Evolutionary conservation across 306 rosid genomes (phyloP).

Genomic region (Rosa multiflora): DNA sequence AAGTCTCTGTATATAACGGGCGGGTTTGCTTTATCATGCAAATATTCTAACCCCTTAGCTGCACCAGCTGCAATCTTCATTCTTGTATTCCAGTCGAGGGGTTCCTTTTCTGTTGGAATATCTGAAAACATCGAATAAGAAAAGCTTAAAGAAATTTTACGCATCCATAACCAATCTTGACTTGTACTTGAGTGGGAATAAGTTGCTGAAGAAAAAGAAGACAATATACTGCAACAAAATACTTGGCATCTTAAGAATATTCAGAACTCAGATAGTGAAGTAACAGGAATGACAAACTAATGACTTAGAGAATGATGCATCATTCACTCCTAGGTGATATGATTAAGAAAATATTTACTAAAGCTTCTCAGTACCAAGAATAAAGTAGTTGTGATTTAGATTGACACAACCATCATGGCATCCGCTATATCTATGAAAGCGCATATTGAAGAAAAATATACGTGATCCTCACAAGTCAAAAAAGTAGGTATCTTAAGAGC

Average conservation of each 20-base stretch:
- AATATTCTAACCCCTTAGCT: constrained; percentile 83
- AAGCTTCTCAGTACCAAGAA: not conserved
- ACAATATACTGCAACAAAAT: not conserved
- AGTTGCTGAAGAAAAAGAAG: constrained; percentile 9
- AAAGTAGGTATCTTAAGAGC: not conserved
- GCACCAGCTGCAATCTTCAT: constrained; percentile 85
- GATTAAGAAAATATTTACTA: not conserved
- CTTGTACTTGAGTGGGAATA: not conserved
- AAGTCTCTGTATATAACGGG: constrained; percentile 81
- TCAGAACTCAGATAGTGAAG: not conserved
- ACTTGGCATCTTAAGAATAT: not conserved
- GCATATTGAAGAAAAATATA: not conserved
- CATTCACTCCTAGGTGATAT: not conserved
- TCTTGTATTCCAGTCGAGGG: constrained; percentile 88
- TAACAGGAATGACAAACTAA: not conserved
- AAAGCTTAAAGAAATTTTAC: constrained; percentile 1
- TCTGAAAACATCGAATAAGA: constrained; percentile 45
- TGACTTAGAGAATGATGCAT: not conserved
- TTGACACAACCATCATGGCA: not conserved
- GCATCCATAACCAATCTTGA: not conserved
- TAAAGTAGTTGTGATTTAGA: not conserved
- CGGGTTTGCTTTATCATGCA: constrained; percentile 68
- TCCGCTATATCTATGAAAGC: not conserved
- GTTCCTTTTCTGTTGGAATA: constrained; percentile 53
- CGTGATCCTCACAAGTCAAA: not conserved